These are phyloP conservation scores for Nigrospora sphaerica DNA, from an alignment of 2,329 filamentous ascomycete species.

Conservation along the genomic window DNA sequence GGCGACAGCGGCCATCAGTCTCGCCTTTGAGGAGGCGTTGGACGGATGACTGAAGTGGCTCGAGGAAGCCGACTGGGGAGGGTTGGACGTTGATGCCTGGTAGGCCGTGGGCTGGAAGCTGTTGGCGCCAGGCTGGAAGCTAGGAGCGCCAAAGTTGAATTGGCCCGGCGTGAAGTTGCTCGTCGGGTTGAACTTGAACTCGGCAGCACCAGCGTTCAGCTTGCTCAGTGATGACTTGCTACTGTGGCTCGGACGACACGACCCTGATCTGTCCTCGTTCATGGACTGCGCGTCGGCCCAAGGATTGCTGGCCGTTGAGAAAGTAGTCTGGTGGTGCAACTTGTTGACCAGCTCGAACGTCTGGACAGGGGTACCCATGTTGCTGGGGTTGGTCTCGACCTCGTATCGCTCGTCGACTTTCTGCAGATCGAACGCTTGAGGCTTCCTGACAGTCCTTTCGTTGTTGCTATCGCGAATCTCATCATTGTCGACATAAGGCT, in stretches of 20 bases:
- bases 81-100: constrained; percentile 27
- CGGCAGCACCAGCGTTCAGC: constrained; percentile 82
- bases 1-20: constrained; percentile 64
- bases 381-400: constrained; percentile 67
- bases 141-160: constrained; percentile 40
- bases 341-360: constrained; percentile 38
- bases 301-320: constrained; percentile 54
- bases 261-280: constrained; percentile 25
- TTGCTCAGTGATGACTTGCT: constrained; percentile 68
- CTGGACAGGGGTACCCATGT: constrained; percentile 57
- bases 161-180: constrained; percentile 42
- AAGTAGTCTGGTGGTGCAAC: constrained; percentile 47
- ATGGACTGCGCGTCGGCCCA: constrained; percentile 48
- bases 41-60: constrained; percentile 35
- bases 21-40: constrained; percentile 26
- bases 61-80: constrained; percentile 26
- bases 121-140: constrained; percentile 12
- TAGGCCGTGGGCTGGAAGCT: constrained; percentile 42
- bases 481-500: constrained; percentile 53
- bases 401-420: constrained; percentile 52
- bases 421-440: constrained; percentile 28
- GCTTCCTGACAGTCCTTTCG: constrained; percentile 27
- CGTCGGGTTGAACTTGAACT: constrained; percentile 70
- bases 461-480: constrained; percentile 31
- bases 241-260: constrained; percentile 48